Percentiles rank a stretch among this genome's conserved stretches.
Conservation (phyloP, 2,329 filamentous ascomycete species). For the Fusarium illudens region DNA sequence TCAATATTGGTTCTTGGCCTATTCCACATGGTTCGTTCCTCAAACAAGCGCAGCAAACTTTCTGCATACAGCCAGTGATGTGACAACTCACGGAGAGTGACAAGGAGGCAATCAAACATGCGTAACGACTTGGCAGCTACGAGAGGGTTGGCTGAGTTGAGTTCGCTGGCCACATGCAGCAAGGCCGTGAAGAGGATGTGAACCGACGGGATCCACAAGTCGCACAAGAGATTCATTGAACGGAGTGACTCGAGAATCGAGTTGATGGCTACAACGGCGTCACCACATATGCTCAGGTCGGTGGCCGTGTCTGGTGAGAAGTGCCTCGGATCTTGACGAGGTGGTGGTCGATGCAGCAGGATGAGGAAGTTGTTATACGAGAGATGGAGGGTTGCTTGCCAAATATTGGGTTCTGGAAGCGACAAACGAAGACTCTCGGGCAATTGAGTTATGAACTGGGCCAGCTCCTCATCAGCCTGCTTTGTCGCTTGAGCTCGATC, state of each 20-base stretch:
- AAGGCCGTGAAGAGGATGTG: constrained; percentile 46
- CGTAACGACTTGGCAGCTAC: constrained; percentile 44
- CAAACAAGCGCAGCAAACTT: constrained; percentile 44
- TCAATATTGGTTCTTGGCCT: constrained; percentile 1
- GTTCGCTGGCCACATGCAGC: constrained; percentile 41
- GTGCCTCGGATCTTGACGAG: constrained; percentile 23
- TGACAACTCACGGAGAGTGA: constrained; percentile 41
- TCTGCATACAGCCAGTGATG: constrained; percentile 46
- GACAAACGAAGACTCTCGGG: constrained; percentile 41
- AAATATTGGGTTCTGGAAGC: constrained; percentile 32
- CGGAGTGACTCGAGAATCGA: constrained; percentile 45
- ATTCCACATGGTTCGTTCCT: constrained; percentile 35
- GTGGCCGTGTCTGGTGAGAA: constrained; percentile 19
- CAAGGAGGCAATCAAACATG: constrained; percentile 43
- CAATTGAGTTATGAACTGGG: constrained; percentile 42
- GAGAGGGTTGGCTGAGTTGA: constrained; percentile 43
- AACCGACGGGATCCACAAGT: constrained; percentile 42
- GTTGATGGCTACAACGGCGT: constrained; percentile 40
- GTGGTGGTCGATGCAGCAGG: constrained; percentile 46
- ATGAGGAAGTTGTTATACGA: constrained; percentile 48
- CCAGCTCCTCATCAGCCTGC: constrained; percentile 45
- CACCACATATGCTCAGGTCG: constrained; percentile 45
- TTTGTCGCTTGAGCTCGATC: constrained; percentile 42
- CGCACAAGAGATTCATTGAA: constrained; percentile 28
- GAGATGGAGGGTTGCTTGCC: constrained; percentile 47